phyloP scores from a whole-genome alignment of 1,139 yeast species.

The Saccharomyces pastorianus region DNA sequence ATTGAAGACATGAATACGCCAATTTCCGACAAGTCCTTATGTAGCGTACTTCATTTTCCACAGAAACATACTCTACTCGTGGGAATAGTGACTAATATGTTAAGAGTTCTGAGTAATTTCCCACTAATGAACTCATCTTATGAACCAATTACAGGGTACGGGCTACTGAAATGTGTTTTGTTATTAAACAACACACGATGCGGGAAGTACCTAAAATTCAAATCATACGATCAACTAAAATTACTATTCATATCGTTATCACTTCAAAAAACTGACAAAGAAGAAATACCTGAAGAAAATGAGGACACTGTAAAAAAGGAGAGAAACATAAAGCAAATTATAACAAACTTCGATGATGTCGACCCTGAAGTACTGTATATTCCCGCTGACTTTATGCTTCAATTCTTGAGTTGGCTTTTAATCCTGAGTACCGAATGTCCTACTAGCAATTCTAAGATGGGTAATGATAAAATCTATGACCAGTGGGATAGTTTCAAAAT shows the following conservation, averaged over 20 bases:
- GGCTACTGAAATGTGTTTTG: constrained; percentile 37
- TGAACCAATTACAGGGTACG: constrained; percentile 35
- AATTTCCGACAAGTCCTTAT: constrained; percentile 27
- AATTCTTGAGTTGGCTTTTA: constrained; percentile 40
- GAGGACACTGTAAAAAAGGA: constrained; percentile 6
- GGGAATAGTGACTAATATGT: constrained; percentile 31
- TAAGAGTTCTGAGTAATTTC: constrained; percentile 36
- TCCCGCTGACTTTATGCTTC: constrained; percentile 34
- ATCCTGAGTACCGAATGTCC: constrained; percentile 32
- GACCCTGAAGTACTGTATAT: constrained; percentile 34
- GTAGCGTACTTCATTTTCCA: constrained; percentile 31
- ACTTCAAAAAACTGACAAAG: constrained; percentile 14
- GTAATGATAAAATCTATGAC: constrained; percentile 9
- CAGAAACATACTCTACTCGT: constrained; percentile 24
- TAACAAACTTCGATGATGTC: constrained; percentile 25
- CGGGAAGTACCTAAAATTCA: constrained; percentile 29
- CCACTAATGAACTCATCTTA: constrained; percentile 36
- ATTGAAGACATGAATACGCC: constrained; percentile 27
- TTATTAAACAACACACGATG: constrained; percentile 35
- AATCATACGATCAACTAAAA: constrained; percentile 31
- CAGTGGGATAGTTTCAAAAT: constrained; percentile 24
- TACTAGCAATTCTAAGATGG: constrained; percentile 20
- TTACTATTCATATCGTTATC: constrained; percentile 38
- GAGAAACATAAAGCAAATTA: constrained; percentile 13
- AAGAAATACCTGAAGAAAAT: constrained; percentile 22